A percentile compares a stretch with the other conserved stretches of the same genome.
Conservation (phyloP, 1,139 yeast species). For the Yamadazyma dushanensis region DNA sequence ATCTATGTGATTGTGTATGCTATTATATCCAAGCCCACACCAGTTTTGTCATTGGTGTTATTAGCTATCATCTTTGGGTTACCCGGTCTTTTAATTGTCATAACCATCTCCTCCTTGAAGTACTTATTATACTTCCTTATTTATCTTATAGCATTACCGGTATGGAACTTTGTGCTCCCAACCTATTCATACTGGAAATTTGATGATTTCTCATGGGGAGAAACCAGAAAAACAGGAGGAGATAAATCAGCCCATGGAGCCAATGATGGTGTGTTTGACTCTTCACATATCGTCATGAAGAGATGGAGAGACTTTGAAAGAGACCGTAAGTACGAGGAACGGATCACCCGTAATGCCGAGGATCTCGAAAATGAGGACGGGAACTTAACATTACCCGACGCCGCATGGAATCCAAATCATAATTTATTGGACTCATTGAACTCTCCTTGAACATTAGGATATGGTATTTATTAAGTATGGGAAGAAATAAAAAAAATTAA, state of each 20-base stretch:
- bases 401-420: constrained; percentile 47
- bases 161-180: constrained; percentile 94
- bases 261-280: constrained; percentile 83
- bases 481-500: not conserved
- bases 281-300: constrained; percentile 83
- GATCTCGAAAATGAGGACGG: constrained; percentile 8
- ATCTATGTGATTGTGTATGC: constrained; percentile 78
- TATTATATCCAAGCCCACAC: constrained; percentile 79
- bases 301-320: constrained; percentile 94
- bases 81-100: constrained; percentile 84
- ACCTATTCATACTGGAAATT: constrained; percentile 93
- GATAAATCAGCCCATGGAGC: constrained; percentile 64
- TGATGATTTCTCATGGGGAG: constrained; percentile 99
- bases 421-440: constrained; percentile 1
- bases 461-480: not conserved
- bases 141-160: constrained; percentile 80
- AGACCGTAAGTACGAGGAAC: constrained; percentile 41
- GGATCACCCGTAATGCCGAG: not conserved
- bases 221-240: constrained; percentile 80
- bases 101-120: constrained; percentile 78
- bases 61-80: constrained; percentile 84
- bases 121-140: constrained; percentile 82
- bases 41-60: constrained; percentile 73
- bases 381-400: constrained; percentile 38
- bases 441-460: constrained; percentile 1